Percentiles rank a stretch among this genome's conserved stretches.
Evolutionary conservation across 2,329 filamentous ascomycete genomes (phyloP).

Genomic region (Fusarium caatingaense): DNA sequence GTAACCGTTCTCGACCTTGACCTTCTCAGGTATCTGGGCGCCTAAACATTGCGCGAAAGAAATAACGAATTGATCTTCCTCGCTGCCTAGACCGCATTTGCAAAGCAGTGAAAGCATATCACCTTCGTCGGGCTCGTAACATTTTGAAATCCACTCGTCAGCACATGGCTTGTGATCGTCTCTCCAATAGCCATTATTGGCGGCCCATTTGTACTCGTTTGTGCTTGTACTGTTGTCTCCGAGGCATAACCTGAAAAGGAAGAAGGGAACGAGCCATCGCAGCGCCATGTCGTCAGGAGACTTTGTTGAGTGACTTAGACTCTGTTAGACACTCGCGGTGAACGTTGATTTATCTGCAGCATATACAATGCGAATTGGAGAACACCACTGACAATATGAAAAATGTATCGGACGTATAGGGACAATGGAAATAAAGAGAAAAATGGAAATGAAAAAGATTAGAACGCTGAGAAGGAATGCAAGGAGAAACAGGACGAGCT

Average conservation of each 20-base stretch:
- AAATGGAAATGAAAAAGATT: no score
- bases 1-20: neutral
- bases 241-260: neutral
- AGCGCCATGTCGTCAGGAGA: neutral
- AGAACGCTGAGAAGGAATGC: no score
- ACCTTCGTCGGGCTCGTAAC: neutral
- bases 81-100: neutral
- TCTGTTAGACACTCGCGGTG: neutral
- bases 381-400: fast-evolving
- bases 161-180: neutral
- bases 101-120: neutral
- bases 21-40: fast-evolving
- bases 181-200: neutral
- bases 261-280: neutral
- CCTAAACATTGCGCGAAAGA: neutral
- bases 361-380: neutral
- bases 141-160: neutral
- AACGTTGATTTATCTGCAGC: neutral
- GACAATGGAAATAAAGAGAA: neutral
- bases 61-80: neutral
- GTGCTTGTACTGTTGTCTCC: neutral
- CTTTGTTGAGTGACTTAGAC: neutral
- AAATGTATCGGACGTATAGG: neutral
- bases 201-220: neutral
- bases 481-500: neutral